Evolutionary conservation across 2,329 filamentous ascomycete species (phyloP), one percentile per base, ranked within the genome.

Genomic region (Claviceps purpurea): DNA sequence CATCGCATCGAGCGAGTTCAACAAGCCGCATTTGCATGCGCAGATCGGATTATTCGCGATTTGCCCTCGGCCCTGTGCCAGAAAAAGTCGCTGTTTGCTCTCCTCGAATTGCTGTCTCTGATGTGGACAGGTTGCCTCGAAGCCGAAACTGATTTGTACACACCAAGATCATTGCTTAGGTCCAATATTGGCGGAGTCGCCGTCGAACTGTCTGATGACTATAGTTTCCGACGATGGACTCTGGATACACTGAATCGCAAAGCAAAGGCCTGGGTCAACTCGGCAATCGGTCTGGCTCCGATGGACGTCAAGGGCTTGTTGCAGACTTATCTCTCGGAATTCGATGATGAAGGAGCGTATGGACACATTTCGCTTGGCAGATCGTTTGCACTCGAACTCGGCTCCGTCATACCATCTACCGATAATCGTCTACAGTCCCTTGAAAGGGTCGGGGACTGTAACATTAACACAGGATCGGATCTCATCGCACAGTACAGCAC

Each of bases 401-500:
- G 93, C 3, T 87, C 88, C 8, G 74, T 85, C 16, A 88, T 98
- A 52, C 91, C 94, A 5, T 76, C 78, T 5, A 90, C 85, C 10
- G 91, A 98, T 64, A 89, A 94, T 62, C 81, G 89, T 56, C 75
- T 98, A 43, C 83, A 79, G 59, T 90, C 88, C 6, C 82, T 98
- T 48, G 87, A 94, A 58, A 78, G 77, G 39, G 78, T 87, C 56
- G 82, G 85, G 18, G 81, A 84, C 47, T 80, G 81, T 51, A 81
- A 81, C 56, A 84, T 96, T 65, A 95, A 97, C 64, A 89, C 90
- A 11, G 89, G 88, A 0, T 97, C 93, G 2, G 91, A 97, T 64
- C 95, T 98, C 61, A 82, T 98, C 63, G 89, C 93, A 1, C 91
- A 98, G 63, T 98, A 98, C 65, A 97, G 91, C 3, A 94, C 89